Evolutionary conservation across 129 eudicot species (phyloP), one percentile per base, ranked within the genome.

Genomic region (Chrysanthemum lavandulifolium): DNA sequence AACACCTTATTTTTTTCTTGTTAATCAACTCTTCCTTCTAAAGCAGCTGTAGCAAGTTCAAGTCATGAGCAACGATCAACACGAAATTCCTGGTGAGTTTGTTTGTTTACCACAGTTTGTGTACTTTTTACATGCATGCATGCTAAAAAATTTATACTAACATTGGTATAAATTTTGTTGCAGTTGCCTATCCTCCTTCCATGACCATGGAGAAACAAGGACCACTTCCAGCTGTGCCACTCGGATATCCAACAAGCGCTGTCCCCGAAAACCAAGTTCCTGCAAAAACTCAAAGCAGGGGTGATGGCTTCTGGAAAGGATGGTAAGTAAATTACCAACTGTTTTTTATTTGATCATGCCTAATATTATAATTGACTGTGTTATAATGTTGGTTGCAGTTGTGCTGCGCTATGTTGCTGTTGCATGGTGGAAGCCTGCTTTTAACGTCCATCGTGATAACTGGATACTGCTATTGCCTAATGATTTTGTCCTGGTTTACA

Each of bases 291-390:
- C 75, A 33, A n/a, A 77, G 67, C 79, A 82, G 85, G 70, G 89
- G 89, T 13, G 91, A 86, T 68, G 92, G 74, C 80, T 87, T 82
- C 67, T 84, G 71, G 83, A 84, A 87, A 72, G 92, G 92, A 79
- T 84, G 88, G 92, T 82, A 87, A 45, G 65, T 43, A 52, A 54
- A 4, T 40, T 71, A 6, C 6, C 45, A 5, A 3, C 12, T n/a
- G n/a, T n/a, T n/a, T n/a, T n/a, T n/a, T n/a, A n/a, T n/a, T n/a
- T n/a, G n/a, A n/a, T n/a, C n/a, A n/a, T n/a, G n/a, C n/a, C n/a
- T n/a, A n/a, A 9, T 27, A 47, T 54, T 53, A n/a, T 74, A 61
- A 60, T 25, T 52, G 0, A 5, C 1, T 18, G 13, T 53, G 45
- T 36, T 36, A 36, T 5, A 5, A 21, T 36, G 43, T 66, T 74